Evolutionary conservation across 352 stramenopile species (phyloP).

Genomic region (Globisporangium megalacanthum): DNA sequence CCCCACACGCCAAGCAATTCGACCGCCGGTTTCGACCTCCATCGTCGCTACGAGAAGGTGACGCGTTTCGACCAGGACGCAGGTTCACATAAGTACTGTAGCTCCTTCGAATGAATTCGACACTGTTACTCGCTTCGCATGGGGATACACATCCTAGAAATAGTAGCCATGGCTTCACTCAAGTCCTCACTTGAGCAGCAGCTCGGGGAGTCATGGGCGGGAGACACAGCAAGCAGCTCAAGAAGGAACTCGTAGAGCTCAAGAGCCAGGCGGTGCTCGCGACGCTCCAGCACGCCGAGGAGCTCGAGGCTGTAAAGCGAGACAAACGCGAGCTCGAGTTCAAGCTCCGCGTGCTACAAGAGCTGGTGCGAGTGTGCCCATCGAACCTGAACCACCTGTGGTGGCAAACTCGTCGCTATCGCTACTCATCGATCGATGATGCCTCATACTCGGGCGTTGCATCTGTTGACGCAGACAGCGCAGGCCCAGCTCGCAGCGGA

Average conservation of each 20-base stretch:
- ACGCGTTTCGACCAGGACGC: neutral
- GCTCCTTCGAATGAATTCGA: too few relatives aligned
- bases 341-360: slow-evolving; percentile 49
- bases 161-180: too few relatives aligned
- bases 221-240: slow-evolving; percentile 42
- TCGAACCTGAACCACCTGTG: too few relatives aligned
- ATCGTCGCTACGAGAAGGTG: neutral
- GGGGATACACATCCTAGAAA: neutral
- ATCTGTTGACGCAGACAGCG: slow-evolving; percentile 6
- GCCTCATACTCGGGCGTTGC: neutral
- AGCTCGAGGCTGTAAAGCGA: slow-evolving; percentile 30
- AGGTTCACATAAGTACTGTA: neutral
- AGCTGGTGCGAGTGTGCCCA: slow-evolving; percentile 23
- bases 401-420: neutral
- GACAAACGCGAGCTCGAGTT: slow-evolving; percentile 56
- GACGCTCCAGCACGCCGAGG: slow-evolving; percentile 29
- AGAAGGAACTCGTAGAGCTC: slow-evolving; percentile 53
- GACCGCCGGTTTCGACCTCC: neutral
- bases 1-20: neutral
- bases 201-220: slow-evolving; percentile 29
- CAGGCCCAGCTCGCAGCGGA: slow-evolving; percentile 55
- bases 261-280: slow-evolving; percentile 25
- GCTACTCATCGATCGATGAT: neutral
- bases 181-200: neutral
- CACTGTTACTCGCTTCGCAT: neutral